Percentiles rank a stretch among this genome's conserved stretches.
Conservation (phyloP, 1,139 yeast genomes). For the Protomyces arabidopsidicola region DNA sequence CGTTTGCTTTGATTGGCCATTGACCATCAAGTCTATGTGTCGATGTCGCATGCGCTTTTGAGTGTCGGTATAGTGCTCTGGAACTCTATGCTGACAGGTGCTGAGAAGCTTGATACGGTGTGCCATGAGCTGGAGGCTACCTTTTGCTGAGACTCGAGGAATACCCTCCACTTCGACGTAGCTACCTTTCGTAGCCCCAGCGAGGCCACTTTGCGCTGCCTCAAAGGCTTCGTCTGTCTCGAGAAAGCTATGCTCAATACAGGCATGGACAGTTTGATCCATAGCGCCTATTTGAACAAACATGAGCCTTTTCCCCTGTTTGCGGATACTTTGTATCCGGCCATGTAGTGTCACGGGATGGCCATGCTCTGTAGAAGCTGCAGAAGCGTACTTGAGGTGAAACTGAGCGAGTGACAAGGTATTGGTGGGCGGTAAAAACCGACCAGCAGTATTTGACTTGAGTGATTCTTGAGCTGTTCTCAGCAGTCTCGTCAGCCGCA, state of each 20-base stretch:
- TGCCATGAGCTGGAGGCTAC: conserved; percentile 70
- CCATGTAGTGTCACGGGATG: neutral
- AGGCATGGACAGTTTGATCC: neutral
- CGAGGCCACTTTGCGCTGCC: neutral
- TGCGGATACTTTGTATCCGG: neutral
- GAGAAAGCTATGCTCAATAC: neutral
- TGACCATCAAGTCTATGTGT: conserved; percentile 69
- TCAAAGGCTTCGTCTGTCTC: neutral
- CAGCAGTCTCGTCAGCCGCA: neutral
- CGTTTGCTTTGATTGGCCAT: conserved; percentile 47
- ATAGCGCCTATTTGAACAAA: neutral
- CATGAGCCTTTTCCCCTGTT: neutral
- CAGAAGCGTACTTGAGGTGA: neutral
- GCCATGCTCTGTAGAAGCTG: neutral
- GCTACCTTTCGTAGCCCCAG: conserved; percentile 62
- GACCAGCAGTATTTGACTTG: neutral
- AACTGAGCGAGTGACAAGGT: neutral
- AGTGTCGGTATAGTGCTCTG: conserved; percentile 55
- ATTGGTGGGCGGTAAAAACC: neutral
- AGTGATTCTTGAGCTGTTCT: neutral
- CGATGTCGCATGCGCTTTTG: conserved; percentile 61
- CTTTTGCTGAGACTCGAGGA: conserved; percentile 71
- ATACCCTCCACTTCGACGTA: conserved; percentile 57
- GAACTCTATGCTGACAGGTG: conserved; percentile 69
- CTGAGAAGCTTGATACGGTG: conserved; percentile 51